Conservation (phyloP, 2,329 filamentous ascomycete species). For the Colletotrichum aenigma region DNA sequence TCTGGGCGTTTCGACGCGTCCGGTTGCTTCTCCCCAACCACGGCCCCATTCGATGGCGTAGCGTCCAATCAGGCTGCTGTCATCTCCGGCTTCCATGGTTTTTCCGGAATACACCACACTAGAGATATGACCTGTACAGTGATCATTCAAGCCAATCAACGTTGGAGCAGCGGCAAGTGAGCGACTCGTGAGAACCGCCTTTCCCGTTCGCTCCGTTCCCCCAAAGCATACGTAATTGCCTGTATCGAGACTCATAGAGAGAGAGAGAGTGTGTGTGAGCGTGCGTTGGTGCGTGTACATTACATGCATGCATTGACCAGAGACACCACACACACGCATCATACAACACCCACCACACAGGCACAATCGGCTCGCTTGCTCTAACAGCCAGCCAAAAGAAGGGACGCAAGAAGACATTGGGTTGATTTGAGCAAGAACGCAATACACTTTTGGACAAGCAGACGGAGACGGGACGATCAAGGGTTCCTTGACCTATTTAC, state of each 20-base stretch:
- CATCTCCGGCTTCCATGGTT: background rate
- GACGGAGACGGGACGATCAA: conserved; percentile 10
- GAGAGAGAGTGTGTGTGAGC: background rate
- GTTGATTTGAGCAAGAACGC: background rate
- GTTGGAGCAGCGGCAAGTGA: background rate
- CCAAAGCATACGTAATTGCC: background rate
- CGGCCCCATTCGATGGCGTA: background rate
- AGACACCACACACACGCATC: background rate
- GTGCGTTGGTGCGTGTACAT: background rate
- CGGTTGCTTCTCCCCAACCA: background rate
- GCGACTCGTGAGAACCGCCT: background rate
- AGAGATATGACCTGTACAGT: background rate
- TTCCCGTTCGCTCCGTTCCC: background rate
- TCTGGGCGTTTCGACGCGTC: background rate
- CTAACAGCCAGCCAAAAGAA: background rate
- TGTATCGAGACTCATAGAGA: background rate
- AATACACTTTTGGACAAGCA: background rate
- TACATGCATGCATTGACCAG: conserved; percentile 6
- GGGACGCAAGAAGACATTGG: conserved; percentile 14
- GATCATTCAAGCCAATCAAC: background rate
- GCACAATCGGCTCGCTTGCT: conserved; percentile 8
- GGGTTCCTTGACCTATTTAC: conserved; percentile 3
- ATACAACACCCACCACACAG: background rate
- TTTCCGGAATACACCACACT: background rate
- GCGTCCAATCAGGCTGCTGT: background rate